phyloP scores from a whole-genome alignment of 192 early-diverging fungal genomes.

The Umbelopsis sp. region DNA sequence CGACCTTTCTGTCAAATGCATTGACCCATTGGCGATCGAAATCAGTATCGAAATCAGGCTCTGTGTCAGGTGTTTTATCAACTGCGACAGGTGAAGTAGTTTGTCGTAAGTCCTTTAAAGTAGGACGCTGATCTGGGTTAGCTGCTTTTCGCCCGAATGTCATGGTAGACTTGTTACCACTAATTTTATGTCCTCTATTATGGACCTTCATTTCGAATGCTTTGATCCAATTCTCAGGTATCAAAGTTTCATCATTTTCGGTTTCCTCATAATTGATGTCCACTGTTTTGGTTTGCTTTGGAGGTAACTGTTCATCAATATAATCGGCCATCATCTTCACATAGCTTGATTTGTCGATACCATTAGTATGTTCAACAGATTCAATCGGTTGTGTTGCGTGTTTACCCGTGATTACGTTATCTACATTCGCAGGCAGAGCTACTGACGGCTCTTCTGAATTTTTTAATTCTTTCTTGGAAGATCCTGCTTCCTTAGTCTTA shows the following conservation, averaged over 20 bases:
- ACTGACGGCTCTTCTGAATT: too few relatives aligned
- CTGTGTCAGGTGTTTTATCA: neutral
- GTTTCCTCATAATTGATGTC: conserved; percentile 4
- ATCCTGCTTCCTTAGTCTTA: too few relatives aligned
- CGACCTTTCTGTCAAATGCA: conserved; percentile 34
- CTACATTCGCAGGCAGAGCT: too few relatives aligned
- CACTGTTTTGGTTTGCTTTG: neutral
- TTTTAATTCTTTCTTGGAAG: too few relatives aligned
- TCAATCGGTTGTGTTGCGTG: too few relatives aligned
- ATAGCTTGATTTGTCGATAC: neutral
- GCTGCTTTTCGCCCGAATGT: neutral
- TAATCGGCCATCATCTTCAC: neutral
- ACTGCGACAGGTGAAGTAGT: neutral
- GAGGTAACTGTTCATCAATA: neutral
- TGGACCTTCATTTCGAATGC: conserved; percentile 9
- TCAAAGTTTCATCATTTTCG: neutral
- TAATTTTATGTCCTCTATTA: neutral
- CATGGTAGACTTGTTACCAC: neutral
- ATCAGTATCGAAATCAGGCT: neutral
- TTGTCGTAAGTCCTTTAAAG: neutral
- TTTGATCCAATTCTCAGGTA: conserved; percentile 5
- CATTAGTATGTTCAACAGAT: neutral
- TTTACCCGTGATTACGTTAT: too few relatives aligned
- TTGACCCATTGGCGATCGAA: conserved; percentile 30
- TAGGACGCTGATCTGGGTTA: neutral